These are phyloP conservation scores for Rhynchosporium agropyri DNA, from an alignment of 2,329 filamentous ascomycete species.

Conservation along the genomic window DNA sequence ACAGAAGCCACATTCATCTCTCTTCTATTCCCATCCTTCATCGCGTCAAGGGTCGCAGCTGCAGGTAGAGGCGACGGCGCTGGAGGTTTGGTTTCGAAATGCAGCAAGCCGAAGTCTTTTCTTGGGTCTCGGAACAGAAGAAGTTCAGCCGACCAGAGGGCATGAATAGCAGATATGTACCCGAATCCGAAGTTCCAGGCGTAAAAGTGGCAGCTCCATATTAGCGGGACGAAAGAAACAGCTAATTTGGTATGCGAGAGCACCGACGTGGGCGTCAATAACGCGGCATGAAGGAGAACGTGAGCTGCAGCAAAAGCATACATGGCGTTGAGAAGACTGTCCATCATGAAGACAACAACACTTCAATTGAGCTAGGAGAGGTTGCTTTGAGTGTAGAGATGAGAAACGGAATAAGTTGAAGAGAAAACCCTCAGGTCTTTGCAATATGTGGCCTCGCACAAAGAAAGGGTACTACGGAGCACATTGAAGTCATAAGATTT, in stretches of 20 bases:
- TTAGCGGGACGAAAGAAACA: constrained; percentile 19
- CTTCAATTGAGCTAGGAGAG: not conserved
- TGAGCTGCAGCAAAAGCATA: constrained; percentile 14
- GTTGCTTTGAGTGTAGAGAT: not conserved
- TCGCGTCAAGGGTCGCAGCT: not conserved
- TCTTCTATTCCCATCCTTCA: constrained; percentile 1
- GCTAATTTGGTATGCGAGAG: constrained; percentile 21
- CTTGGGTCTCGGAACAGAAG: constrained; percentile 22
- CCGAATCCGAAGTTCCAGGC: constrained; percentile 21
- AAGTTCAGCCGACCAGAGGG: constrained; percentile 25
- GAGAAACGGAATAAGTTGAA: not conserved
- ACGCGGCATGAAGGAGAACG: constrained; percentile 17
- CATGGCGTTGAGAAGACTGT: constrained; percentile 4
- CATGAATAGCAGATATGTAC: constrained; percentile 13
- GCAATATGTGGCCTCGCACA: constrained; percentile 9
- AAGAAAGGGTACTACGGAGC: not conserved
- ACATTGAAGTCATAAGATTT: constrained; percentile 5
- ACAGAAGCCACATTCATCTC: not conserved
- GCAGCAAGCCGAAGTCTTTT: constrained; percentile 20
- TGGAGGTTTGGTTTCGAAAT: not conserved
- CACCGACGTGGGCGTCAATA: constrained; percentile 24
- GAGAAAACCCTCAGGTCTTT: not conserved
- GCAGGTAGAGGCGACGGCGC: not conserved
- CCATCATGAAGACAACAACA: not conserved
- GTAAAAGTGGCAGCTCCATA: constrained; percentile 23